Evolutionary conservation across 805 yeast species (phyloP).

Genomic region (Schizosaccharomyces cryophilus): DNA sequence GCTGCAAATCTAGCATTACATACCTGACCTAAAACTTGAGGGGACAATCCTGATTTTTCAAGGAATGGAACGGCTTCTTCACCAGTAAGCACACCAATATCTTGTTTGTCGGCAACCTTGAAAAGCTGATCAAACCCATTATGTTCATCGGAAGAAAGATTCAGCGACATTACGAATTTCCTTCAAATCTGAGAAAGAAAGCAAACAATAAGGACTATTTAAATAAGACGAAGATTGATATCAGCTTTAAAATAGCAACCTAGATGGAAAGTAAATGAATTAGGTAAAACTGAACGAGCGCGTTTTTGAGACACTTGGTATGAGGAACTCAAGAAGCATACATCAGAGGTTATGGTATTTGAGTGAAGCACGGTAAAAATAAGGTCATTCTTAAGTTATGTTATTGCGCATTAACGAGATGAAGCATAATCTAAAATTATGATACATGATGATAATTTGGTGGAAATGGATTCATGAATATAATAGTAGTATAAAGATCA

Average conservation of each 20-base stretch:
- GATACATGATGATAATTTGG: too few species aligned
- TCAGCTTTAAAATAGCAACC: neutral
- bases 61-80: slow-evolving; percentile 60
- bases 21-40: slow-evolving; percentile 39
- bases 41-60: slow-evolving; percentile 64
- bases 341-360: too few species aligned
- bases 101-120: slow-evolving; percentile 53
- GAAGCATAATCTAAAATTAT: too few species aligned
- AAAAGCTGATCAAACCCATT: slow-evolving; percentile 50
- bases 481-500: too few species aligned
- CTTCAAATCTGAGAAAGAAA: neutral
- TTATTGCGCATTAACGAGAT: too few species aligned
- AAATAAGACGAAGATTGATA: neutral
- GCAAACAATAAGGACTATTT: neutral
- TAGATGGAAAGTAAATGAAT: neutral
- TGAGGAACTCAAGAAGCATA: too few species aligned
- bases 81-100: slow-evolving; percentile 66
- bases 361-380: too few species aligned
- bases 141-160: slow-evolving; percentile 36
- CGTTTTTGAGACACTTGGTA: too few species aligned
- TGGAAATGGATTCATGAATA: too few species aligned
- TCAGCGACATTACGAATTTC: slow-evolving; percentile 13
- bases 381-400: too few species aligned
- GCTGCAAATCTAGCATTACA: slow-evolving; percentile 11
- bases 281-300: too few species aligned